These are phyloP conservation scores for Naganishia kalamii DNA, from an alignment of 768 basidiomycete species.

Conservation along the genomic window DNA sequence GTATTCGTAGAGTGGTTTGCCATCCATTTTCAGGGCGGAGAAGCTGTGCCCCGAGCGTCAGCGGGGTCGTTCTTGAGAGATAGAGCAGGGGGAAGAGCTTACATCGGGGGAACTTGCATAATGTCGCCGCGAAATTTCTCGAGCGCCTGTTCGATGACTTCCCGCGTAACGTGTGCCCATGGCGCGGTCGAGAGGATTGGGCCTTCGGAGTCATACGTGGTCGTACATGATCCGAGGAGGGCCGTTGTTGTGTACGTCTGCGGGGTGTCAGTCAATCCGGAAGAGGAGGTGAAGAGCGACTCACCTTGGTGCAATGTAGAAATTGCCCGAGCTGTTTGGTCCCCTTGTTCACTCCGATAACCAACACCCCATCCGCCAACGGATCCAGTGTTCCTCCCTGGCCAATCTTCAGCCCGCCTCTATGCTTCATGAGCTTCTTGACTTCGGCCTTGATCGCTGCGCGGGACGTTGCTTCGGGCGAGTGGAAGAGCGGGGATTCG, in stretches of 20 bases:
- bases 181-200: constrained; percentile 59
- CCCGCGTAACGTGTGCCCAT: constrained; percentile 66
- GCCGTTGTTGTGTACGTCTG: constrained; percentile 59
- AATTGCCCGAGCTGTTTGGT: constrained; percentile 81
- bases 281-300: constrained; percentile 10
- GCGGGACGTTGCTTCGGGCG: constrained; percentile 26
- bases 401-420: constrained; percentile 53
- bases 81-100: constrained; percentile 26
- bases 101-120: constrained; percentile 88
- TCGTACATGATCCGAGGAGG: constrained; percentile 87
- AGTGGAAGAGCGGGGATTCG: constrained; percentile 68
- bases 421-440: constrained; percentile 39
- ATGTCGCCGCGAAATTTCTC: constrained; percentile 77
- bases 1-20: constrained; percentile 89
- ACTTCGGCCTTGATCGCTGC: constrained; percentile 19
- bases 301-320: constrained; percentile 81
- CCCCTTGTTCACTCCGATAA: constrained; percentile 79
- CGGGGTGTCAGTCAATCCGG: neutral
- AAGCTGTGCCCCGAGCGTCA: constrained; percentile 58
- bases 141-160: constrained; percentile 64
- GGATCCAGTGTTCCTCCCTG: constrained; percentile 83
- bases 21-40: constrained; percentile 98
- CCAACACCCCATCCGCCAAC: constrained; percentile 92
- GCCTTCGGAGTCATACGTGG: constrained; percentile 88
- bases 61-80: neutral